Percentiles rank a stretch among this genome's conserved stretches.
Conservation (phyloP, 352 stramenopile genomes). For the Globisporangium paddicum region DNA sequence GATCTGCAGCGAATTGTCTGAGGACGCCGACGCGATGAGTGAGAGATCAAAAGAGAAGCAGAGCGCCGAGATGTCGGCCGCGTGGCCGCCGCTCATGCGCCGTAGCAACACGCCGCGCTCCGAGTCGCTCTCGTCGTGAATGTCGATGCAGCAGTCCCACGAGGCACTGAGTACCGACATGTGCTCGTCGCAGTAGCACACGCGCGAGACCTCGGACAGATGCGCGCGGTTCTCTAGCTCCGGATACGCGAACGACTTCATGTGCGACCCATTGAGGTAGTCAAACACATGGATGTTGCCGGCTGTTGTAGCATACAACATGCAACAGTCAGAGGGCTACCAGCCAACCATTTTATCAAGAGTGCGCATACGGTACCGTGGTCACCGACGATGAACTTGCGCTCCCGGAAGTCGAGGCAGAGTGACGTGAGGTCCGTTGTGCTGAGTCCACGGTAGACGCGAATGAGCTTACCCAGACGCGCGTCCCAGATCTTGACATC, state of each 20-base stretch:
- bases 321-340: not conserved
- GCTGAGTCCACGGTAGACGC: conserved; percentile 72
- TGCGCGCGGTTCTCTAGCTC: conserved; percentile 65
- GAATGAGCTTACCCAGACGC: conserved; percentile 68
- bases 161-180: conserved; percentile 80
- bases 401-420: conserved; percentile 74
- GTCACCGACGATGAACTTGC: conserved; percentile 86
- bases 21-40: conserved; percentile 71
- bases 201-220: conserved; percentile 56
- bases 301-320: conserved; percentile 14
- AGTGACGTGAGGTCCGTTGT: conserved; percentile 71
- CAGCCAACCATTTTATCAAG: not conserved
- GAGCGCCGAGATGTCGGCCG: conserved; percentile 73
- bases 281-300: conserved; percentile 81
- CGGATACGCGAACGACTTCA: conserved; percentile 83
- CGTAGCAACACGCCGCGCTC: conserved; percentile 74
- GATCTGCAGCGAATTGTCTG: conserved; percentile 64
- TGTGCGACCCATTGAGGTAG: conserved; percentile 83
- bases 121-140: conserved; percentile 84
- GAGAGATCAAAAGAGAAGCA: conserved; percentile 69
- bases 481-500: conserved; percentile 89
- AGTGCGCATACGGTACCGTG: conserved; percentile 31
- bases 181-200: conserved; percentile 84
- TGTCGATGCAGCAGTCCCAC: conserved; percentile 78
- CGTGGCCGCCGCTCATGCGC: conserved; percentile 65